Evolutionary conservation across 1,284 basidiomycete species (phyloP).

Genomic region (Ustilago hordei): DNA sequence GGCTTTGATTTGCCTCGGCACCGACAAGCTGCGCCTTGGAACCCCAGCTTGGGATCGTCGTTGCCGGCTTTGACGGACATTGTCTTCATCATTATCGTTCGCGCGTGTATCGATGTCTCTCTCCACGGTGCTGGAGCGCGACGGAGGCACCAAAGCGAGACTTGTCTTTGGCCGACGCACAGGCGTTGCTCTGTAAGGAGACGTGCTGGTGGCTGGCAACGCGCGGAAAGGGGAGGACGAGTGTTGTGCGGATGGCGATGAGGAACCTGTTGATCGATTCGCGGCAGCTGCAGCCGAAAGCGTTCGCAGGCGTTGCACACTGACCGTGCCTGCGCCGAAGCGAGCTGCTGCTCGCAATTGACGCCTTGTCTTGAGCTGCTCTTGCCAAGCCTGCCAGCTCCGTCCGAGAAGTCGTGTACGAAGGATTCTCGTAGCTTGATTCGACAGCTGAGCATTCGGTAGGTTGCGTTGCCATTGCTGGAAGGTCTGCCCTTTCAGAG

Average conservation of each 20-base stretch:
- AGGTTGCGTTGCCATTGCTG: conserved; percentile 28
- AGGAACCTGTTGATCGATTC: conserved; percentile 23
- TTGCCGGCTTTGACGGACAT: conserved; percentile 11
- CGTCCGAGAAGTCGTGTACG: conserved; percentile 4
- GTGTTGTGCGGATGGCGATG: conserved; percentile 15
- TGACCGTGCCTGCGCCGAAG: conserved; percentile 36
- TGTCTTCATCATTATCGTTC: not conserved
- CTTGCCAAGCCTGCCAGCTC: conserved; percentile 22
- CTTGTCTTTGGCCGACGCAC: conserved; percentile 25
- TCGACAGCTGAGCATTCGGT: conserved; percentile 27
- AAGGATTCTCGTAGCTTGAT: conserved; percentile 14
- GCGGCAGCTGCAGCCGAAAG: conserved; percentile 38
- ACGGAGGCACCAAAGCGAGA: conserved; percentile 7
- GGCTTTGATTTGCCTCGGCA: conserved; percentile 8
- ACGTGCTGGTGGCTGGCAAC: not conserved
- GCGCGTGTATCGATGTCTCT: no score
- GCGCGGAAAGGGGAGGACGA: conserved; percentile 25
- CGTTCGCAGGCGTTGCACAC: conserved; percentile 21
- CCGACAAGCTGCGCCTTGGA: not conserved
- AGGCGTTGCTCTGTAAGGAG: conserved; percentile 1
- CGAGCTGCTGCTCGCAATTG: conserved; percentile 36
- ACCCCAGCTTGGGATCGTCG: not conserved
- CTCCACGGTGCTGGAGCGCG: not conserved
- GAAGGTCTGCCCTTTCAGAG: conserved; percentile 25
- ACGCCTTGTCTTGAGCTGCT: not conserved